phyloP scores from a whole-genome alignment of 208 protist genomes.

The Porcisia deanei region DNA sequence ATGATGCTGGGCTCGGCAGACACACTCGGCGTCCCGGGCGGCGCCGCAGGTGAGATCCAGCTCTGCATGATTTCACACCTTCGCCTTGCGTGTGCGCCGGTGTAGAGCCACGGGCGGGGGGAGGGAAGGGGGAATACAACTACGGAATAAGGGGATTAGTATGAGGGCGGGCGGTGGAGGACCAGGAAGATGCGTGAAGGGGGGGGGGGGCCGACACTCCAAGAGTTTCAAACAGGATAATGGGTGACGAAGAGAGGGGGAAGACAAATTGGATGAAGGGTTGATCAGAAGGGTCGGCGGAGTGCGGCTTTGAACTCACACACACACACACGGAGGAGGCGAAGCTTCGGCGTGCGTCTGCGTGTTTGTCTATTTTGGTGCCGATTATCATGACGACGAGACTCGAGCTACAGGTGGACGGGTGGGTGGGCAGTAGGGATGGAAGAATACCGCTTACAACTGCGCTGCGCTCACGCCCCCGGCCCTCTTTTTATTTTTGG shows the following conservation, averaged over 20 bases:
- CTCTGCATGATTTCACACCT: not conserved
- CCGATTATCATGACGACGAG: not conserved
- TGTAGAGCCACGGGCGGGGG: not conserved
- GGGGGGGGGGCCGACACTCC: not conserved
- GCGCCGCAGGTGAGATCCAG: constrained; percentile 35
- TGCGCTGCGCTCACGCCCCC: too few species aligned
- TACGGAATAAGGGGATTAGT: too few species aligned
- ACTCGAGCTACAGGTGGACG: not conserved
- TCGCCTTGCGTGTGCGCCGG: not conserved
- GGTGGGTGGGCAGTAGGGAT: not conserved
- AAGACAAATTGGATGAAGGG: not conserved
- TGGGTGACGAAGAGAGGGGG: not conserved
- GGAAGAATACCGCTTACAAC: not conserved
- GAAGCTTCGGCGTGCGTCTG: not conserved
- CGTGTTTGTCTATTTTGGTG: not conserved
- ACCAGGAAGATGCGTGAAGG: not conserved
- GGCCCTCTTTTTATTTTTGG: too few species aligned
- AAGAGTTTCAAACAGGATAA: not conserved
- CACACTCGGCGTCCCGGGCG: constrained; percentile 36
- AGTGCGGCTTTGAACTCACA: too few species aligned
- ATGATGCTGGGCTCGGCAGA: constrained; percentile 65
- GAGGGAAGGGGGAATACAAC: not conserved
- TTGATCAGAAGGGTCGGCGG: too few species aligned
- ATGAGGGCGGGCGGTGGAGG: too few species aligned
- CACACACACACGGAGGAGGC: not conserved